Base-by-base conservation (phyloP, 2,329 filamentous ascomycete species). In the Xylariaceae sp. region DNA sequence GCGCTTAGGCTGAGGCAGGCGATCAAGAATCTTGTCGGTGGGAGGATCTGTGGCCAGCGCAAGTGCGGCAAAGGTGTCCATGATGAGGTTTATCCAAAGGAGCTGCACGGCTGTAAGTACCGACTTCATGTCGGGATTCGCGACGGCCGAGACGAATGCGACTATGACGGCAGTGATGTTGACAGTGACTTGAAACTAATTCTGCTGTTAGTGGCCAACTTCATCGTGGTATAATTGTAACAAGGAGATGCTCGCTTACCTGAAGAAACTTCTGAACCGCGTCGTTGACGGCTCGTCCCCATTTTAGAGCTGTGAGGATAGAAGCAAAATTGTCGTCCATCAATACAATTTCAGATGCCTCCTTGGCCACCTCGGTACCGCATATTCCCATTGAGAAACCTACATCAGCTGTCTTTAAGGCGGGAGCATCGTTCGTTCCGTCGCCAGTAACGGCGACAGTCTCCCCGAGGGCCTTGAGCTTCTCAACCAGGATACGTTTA, bases 241-340 rank as follows among this genome's bases (percentile, higher is more conserved):
- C 33, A 34, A 36, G 33, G 2, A 6, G 17, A 17, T 49, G 21
- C 46, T 1, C 46, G 50, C 65, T 51, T 67, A 78, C 77, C 71
- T 88, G 79, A 16, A 91, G 84, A 67, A 90, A 91, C 66, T 90
- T 90, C 65, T 91, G 87, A 64, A 91, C 90, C 69, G 90, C 91
- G 70, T 90, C 87, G 67, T 90, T 90, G 70, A 90, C 88, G 21
- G 87, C 80, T 28, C 88, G 83, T 23, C 88, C 88, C 73, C 90
- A 87, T 69, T 89, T 86, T 17, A 91, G 86, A 3, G 87, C 87
- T 53, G 86, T 85, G 40, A 90, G 81, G 54, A 91, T 91, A 4
- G 82, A 86, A 3, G 87, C 87, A 63, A 91, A 91, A 74, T 91
- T 90, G 70, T 91, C 88, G 68, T 91, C 87, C 0, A 86, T 87